Conservation (phyloP, 2,329 filamentous ascomycete species). For the Achaetomium macrosporum region DNA sequence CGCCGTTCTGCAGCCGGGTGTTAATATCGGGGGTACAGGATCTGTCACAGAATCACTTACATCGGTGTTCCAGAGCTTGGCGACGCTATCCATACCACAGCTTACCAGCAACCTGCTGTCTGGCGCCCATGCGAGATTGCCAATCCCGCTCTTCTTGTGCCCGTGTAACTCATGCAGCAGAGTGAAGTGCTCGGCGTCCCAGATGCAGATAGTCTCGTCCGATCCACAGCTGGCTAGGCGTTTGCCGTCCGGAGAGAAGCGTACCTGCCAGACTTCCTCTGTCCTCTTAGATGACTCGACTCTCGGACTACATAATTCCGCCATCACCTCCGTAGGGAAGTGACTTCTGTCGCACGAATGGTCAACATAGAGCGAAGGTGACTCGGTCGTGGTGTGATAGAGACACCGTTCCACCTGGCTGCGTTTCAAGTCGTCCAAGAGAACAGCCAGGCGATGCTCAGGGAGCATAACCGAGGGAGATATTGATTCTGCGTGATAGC, state of each 20-base stretch:
- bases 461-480: conserved; percentile 97
- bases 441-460: conserved; percentile 74
- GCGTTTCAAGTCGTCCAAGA: conserved; percentile 79
- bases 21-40: background rate
- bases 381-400: conserved; percentile 75
- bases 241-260: conserved; percentile 82
- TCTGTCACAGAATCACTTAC: conserved; percentile 41
- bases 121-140: conserved; percentile 84
- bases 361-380: conserved; percentile 83
- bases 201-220: conserved; percentile 71
- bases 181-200: conserved; percentile 67
- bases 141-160: conserved; percentile 61
- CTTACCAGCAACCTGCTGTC: conserved; percentile 82
- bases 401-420: conserved; percentile 77
- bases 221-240: conserved; percentile 77
- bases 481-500: conserved; percentile 60
- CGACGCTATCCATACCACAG: conserved; percentile 69
- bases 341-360: conserved; percentile 74
- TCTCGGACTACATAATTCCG: conserved; percentile 53
- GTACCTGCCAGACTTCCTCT: conserved; percentile 86
- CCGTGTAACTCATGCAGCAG: conserved; percentile 57
- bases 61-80: conserved; percentile 67
- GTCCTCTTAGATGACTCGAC: conserved; percentile 47
- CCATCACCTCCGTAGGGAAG: conserved; percentile 68
- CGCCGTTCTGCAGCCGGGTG: conserved; percentile 48